phyloP scores from a whole-genome alignment of 495 filamentous ascomycete genomes.

The Copromyces sp. region DNA sequence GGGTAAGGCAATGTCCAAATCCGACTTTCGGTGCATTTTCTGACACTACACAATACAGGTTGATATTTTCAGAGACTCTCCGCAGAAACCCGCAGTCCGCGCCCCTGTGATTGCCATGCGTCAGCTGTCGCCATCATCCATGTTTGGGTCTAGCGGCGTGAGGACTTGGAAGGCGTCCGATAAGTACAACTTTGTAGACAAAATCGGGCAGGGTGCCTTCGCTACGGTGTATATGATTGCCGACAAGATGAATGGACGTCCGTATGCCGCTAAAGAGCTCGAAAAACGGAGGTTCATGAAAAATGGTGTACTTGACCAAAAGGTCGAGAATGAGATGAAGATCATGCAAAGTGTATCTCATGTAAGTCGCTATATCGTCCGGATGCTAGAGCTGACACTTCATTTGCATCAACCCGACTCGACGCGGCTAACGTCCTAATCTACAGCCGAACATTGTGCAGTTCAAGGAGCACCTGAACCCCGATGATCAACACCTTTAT shows the following conservation, averaged over 20 bases:
- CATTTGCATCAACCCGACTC: neutral
- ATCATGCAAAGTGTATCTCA: constrained; percentile 81
- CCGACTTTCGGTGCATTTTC: neutral
- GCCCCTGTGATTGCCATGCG: neutral
- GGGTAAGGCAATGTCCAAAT: constrained; percentile 19
- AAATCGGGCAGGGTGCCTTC: constrained; percentile 87
- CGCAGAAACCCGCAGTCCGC: neutral
- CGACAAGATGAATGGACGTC: constrained; percentile 62
- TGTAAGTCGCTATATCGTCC: constrained; percentile 40
- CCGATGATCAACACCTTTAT: constrained; percentile 71
- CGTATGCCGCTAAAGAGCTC: constrained; percentile 84
- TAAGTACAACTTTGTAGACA: constrained; percentile 69
- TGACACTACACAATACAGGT: constrained; percentile 12
- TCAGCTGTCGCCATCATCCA: neutral
- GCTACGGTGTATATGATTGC: constrained; percentile 84
- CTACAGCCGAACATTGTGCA: constrained; percentile 79
- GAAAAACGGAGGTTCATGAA: constrained; percentile 85
- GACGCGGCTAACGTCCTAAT: constrained; percentile 9
- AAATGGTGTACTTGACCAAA: constrained; percentile 70
- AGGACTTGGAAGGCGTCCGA: constrained; percentile 66
- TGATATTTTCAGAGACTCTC: constrained; percentile 19
- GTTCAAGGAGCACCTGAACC: constrained; percentile 77
- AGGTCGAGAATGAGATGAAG: constrained; percentile 88
- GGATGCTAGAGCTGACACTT: neutral
- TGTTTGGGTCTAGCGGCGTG: neutral